Percentiles rank a stretch among this genome's conserved stretches.
Conservation (phyloP, 2,329 filamentous ascomycete genomes). For the Xylariaceae sp. region DNA sequence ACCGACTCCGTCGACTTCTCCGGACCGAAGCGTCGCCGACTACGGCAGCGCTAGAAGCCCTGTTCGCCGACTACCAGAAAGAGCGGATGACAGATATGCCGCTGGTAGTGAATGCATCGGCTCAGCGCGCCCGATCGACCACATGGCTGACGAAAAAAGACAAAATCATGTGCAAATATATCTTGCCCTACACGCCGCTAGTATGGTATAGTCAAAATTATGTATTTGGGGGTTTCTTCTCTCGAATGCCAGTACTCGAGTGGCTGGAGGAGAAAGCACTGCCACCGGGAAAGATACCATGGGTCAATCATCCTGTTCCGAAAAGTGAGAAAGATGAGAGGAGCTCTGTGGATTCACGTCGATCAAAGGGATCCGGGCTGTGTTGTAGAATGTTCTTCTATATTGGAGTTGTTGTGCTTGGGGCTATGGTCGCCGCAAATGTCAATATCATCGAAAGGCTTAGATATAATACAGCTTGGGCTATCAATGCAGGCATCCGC, state of each 20-base stretch:
- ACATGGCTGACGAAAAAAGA: slow-evolving; percentile 22
- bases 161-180: slow-evolving; percentile 24
- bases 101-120: slow-evolving; percentile 24
- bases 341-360: no score
- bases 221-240: slow-evolving; percentile 17
- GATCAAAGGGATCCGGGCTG: no score
- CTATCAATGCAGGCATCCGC: no score
- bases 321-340: no score
- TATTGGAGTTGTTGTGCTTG: no score
- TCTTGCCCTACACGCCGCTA: slow-evolving; percentile 13
- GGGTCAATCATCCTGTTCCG: slow-evolving; percentile 15
- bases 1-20: slow-evolving; percentile 29
- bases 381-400: no score
- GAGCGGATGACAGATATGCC: slow-evolving; percentile 27
- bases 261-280: slow-evolving; percentile 29
- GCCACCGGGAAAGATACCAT: slow-evolving; percentile 23
- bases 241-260: slow-evolving; percentile 26
- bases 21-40: slow-evolving; percentile 12
- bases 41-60: slow-evolving; percentile 20
- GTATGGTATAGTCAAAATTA: slow-evolving; percentile 8
- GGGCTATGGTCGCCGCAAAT: no score
- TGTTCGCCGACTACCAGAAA: slow-evolving; percentile 30
- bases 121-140: slow-evolving; percentile 13
- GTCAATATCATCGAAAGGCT: no score
- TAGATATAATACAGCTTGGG: no score